phyloP scores from a whole-genome alignment of 192 early-diverging fungal species.

The Mortierella hygrophila region DNA sequence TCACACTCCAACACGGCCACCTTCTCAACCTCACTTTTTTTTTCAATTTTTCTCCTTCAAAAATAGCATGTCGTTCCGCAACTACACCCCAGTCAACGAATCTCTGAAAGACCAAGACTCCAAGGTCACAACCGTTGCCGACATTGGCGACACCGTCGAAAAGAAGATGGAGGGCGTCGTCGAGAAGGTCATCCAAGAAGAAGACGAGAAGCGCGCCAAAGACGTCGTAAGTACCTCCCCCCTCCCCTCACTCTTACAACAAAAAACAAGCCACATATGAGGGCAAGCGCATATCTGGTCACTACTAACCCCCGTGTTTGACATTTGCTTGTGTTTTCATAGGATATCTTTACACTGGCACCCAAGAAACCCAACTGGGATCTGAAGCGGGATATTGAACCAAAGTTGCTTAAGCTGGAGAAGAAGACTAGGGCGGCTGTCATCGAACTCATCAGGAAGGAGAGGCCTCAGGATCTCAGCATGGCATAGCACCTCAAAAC shows the following conservation, averaged over 20 bases:
- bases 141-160: slow-evolving; percentile 68
- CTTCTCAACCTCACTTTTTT: neutral
- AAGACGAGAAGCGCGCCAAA: slow-evolving; percentile 65
- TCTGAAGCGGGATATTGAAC: slow-evolving; percentile 88
- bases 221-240: slow-evolving; percentile 67
- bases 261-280: neutral
- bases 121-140: slow-evolving; percentile 59
- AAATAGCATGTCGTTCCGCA: slow-evolving; percentile 62
- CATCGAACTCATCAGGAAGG: slow-evolving; percentile 81
- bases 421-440: slow-evolving; percentile 77
- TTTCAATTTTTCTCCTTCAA: slow-evolving; percentile 11
- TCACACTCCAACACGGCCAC: neutral
- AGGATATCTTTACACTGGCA: slow-evolving; percentile 86
- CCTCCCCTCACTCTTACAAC: neutral
- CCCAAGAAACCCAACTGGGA: slow-evolving; percentile 94
- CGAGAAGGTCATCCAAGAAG: slow-evolving; percentile 65
- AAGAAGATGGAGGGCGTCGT: slow-evolving; percentile 64
- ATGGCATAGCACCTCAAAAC: slow-evolving; percentile 19
- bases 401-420: slow-evolving; percentile 79
- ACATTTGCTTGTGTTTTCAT: slow-evolving; percentile 6
- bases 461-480: slow-evolving; percentile 41
- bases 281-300: neutral
- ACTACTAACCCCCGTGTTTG: neutral
- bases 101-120: slow-evolving; percentile 58
- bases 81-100: slow-evolving; percentile 66